Base-by-base conservation (phyloP, 139 green algal species). In the Tetraselmis striata region DNA sequence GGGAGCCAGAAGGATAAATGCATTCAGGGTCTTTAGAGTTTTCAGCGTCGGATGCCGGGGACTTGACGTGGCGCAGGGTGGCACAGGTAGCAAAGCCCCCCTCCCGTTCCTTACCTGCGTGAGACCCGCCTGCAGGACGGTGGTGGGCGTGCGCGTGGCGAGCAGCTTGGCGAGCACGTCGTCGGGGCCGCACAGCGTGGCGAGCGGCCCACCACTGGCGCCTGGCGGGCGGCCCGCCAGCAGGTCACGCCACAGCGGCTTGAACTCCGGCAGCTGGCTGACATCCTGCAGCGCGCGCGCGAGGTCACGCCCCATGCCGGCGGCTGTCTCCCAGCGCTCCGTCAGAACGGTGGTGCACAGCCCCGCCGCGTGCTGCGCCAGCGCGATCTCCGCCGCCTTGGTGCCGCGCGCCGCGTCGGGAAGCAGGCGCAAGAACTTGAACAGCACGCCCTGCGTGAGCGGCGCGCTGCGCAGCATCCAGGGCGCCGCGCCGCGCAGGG, bases 91-190 rank as follows among this genome's bases (percentile, higher is more conserved):
- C n/a, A n/a, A n/a, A n/a, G n/a, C n/a, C n/a, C n/a, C n/a, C n/a
- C n/a, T n/a, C n/a, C n/a, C n/a, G n/a, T n/a, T n/a, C n/a, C n/a
- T n/a, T n/a, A n/a, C n/a, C 25, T 28, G 74, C 25, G 74, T 28
- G 5, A 77, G 26, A 2, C 25, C 25, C 25, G n/a, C 26, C 74
- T 77, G 74, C 74, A 77, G 74, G 23, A 31, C 25, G 26, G 26
- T 28, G 26, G 74, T 77, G 74, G 74, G 74, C 74, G 74, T 77
- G 74, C 74, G 74, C 26, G 74, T 77, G 74, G 26, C 22, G 2
- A 77, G 74, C 74, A 77, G 74, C 74, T 77, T 28, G 26, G 74
- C 74, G 23, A 77, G 74, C 26, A 77, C 74, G 74, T 77, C 74
- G 18, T 67, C 45, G 11, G 45, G 11, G 45, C 45, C 45, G 45